Percentiles rank a stretch among this genome's conserved stretches.
Conservation (phyloP, 2,329 filamentous ascomycete genomes). For the Phialocephala subalpina region DNA sequence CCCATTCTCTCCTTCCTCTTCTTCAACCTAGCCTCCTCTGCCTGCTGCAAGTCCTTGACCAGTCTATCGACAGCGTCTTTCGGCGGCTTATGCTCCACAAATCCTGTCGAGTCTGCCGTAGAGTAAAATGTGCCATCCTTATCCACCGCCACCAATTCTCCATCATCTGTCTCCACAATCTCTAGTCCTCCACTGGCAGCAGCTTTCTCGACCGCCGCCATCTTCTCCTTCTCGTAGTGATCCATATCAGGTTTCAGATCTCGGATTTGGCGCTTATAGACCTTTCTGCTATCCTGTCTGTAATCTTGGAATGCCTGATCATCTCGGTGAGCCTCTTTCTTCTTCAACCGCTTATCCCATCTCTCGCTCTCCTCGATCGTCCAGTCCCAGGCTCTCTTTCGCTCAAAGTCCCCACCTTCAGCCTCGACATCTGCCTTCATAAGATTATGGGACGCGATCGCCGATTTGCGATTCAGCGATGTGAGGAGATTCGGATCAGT, state of each 20-base stretch:
- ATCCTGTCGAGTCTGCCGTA: constrained; percentile 82
- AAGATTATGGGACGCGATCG: constrained; percentile 89
- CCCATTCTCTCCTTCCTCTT: constrained; percentile 83
- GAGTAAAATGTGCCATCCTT: constrained; percentile 91
- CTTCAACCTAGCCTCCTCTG: constrained; percentile 86
- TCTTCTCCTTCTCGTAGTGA: constrained; percentile 87
- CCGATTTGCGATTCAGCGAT: constrained; percentile 83
- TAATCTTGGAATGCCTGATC: constrained; percentile 93
- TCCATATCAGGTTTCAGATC: constrained; percentile 81
- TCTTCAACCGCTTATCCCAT: constrained; percentile 91
- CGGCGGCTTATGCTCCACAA: constrained; percentile 85
- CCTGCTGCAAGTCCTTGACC: constrained; percentile 85
- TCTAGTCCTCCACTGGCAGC: constrained; percentile 86
- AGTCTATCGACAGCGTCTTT: constrained; percentile 88
- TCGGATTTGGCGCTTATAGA: constrained; percentile 90
- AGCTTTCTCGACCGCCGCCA: constrained; percentile 83
- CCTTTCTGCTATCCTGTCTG: constrained; percentile 84
- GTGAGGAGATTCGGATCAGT: constrained; percentile 81
- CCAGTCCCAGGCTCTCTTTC: constrained; percentile 99
- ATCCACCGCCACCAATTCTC: constrained; percentile 93
- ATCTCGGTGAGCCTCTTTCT: constrained; percentile 82
- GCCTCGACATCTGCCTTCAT: constrained; percentile 91
- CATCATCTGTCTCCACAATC: constrained; percentile 94
- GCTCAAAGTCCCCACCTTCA: constrained; percentile 90
- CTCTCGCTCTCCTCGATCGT: constrained; percentile 92